These are phyloP conservation scores for Novymonas esmeraldas DNA, from an alignment of 208 protist species.

Conservation along the genomic window DNA sequence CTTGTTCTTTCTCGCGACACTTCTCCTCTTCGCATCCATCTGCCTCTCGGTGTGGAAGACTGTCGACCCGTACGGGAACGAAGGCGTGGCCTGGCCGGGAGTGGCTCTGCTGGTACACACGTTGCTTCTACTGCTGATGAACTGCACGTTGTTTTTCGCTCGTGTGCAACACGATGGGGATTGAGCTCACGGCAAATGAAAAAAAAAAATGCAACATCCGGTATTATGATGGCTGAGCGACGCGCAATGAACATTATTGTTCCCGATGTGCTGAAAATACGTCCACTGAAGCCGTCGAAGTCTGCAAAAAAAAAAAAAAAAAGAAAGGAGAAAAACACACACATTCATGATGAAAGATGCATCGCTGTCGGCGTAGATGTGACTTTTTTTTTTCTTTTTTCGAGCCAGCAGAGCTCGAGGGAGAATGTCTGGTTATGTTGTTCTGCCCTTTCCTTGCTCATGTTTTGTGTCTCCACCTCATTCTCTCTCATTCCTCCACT, in stretches of 20 bases:
- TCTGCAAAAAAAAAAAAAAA: too few relatives aligned
- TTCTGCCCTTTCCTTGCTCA: not conserved
- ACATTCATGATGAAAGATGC: too few relatives aligned
- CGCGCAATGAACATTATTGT: too few relatives aligned
- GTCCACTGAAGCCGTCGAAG: not conserved
- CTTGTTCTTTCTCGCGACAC: conserved; percentile 56
- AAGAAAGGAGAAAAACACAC: too few relatives aligned
- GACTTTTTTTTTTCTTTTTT: too few relatives aligned
- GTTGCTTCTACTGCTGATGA: conserved; percentile 47
- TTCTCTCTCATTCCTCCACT: not conserved
- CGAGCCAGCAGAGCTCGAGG: too few relatives aligned
- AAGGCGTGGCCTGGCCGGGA: conserved; percentile 40
- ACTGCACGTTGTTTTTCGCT: conserved; percentile 21
- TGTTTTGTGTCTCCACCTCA: too few relatives aligned
- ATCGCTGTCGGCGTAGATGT: too few relatives aligned
- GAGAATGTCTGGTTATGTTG: too few relatives aligned
- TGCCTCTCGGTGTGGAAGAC: conserved; percentile 59
- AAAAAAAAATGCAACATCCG: not conserved
- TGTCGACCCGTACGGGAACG: conserved; percentile 48
- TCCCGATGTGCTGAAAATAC: too few relatives aligned
- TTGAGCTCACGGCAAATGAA: conserved; percentile 3
- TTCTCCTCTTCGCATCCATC: conserved; percentile 57
- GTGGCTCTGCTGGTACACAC: conserved; percentile 49
- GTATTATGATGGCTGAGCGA: too few relatives aligned
- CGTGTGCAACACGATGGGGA: conserved; percentile 19